phyloP scores from a whole-genome alignment of 108 stramenopile species.

The Cyclotella cryptica region DNA sequence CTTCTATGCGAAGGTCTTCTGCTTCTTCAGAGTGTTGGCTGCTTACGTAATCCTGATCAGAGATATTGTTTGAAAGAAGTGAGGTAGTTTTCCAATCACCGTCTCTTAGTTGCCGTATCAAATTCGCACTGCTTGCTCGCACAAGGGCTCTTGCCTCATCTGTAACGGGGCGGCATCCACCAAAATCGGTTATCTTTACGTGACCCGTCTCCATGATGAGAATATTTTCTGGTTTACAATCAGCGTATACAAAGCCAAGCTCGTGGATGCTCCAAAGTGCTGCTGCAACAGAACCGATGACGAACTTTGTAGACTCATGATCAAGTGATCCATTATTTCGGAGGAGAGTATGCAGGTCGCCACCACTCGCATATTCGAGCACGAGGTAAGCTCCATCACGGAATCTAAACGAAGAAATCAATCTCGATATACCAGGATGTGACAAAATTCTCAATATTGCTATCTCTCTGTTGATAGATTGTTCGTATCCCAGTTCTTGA shows the following conservation, averaged over 20 bases:
- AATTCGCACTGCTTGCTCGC: conserved; percentile 57
- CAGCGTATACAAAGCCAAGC: conserved; percentile 84
- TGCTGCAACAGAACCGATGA: conserved; percentile 89
- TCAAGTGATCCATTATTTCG: conserved; percentile 89
- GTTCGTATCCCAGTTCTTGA: conserved; percentile 84
- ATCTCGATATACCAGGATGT: conserved; percentile 92
- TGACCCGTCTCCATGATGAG: conserved; percentile 95
- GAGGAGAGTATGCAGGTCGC: conserved; percentile 92
- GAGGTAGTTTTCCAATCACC: conserved; percentile 81
- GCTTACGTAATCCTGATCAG: not conserved
- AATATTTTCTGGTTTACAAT: conserved; percentile 97
- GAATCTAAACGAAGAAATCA: conserved; percentile 94
- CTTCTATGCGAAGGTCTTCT: conserved; percentile 93
- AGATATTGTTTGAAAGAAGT: not conserved
- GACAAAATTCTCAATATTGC: conserved; percentile 86
- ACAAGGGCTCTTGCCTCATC: conserved; percentile 63
- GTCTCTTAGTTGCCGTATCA: conserved; percentile 78
- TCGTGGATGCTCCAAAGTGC: conserved; percentile 92
- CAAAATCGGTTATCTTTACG: conserved; percentile 97
- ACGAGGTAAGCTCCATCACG: conserved; percentile 93
- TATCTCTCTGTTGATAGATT: conserved; percentile 89
- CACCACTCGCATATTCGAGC: conserved; percentile 93
- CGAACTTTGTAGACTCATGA: conserved; percentile 88
- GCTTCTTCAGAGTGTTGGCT: conserved; percentile 20
- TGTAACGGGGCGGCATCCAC: conserved; percentile 90